Conservation (phyloP, 495 filamentous ascomycete genomes). For the Elasticomyces elasticus region DNA sequence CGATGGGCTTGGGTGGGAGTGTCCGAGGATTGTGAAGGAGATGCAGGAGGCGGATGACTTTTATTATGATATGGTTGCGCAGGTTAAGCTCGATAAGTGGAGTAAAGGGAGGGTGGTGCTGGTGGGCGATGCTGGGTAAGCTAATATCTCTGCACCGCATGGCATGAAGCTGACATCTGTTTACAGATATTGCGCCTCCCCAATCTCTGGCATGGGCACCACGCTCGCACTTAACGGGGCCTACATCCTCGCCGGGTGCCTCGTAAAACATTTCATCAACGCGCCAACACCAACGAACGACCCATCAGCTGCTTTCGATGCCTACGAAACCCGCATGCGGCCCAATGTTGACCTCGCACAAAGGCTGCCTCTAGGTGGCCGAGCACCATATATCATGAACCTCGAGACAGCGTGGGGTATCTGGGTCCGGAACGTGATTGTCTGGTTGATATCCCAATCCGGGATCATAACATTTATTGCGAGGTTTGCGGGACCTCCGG, state of each 20-base stretch:
- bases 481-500: background rate
- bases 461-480: background rate
- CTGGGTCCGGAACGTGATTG: background rate
- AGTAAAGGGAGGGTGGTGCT: slow-evolving; percentile 24
- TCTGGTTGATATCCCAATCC: background rate
- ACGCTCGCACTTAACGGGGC: slow-evolving; percentile 22
- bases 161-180: background rate
- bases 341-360: slow-evolving; percentile 35
- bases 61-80: slow-evolving; percentile 21
- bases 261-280: slow-evolving; percentile 24
- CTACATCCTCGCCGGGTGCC: slow-evolving; percentile 23
- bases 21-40: slow-evolving; percentile 3
- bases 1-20: slow-evolving; percentile 12
- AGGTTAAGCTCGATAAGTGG: slow-evolving; percentile 22
- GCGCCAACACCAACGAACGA: too few species aligned
- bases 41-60: slow-evolving; percentile 18
- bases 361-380: slow-evolving; percentile 24
- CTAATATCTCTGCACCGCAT: background rate
- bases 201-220: slow-evolving; percentile 29
- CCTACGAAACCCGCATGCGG: slow-evolving; percentile 37
- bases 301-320: slow-evolving; percentile 29
- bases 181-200: slow-evolving; percentile 22
- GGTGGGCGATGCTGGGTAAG: slow-evolving; percentile 24
- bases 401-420: slow-evolving; percentile 8
- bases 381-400: background rate